phyloP scores from a whole-genome alignment of 1,139 yeast genomes.

The Hemisphaericaspora subhashii region DNA sequence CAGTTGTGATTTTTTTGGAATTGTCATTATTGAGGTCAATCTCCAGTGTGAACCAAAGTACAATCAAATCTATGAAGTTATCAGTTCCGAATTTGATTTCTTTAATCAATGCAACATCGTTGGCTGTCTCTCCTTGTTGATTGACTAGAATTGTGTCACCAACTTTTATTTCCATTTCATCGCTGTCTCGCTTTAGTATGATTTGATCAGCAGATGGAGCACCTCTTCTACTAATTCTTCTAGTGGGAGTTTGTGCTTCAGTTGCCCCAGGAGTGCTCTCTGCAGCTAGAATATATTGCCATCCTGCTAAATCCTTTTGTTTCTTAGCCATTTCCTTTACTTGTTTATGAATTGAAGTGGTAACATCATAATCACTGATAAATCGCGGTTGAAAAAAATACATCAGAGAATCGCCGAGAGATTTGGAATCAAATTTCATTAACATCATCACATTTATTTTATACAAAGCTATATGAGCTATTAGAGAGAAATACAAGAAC shows the following conservation, averaged over 20 bases:
- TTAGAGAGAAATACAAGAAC: too few species aligned
- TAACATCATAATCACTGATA: too few species aligned
- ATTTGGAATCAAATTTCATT: background rate
- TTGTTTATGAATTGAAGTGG: too few species aligned
- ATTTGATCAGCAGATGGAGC: conserved; percentile 17
- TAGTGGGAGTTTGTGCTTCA: conserved; percentile 12
- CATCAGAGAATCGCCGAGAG: too few species aligned
- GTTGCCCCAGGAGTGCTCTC: conserved; percentile 7
- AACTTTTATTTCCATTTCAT: conserved; percentile 35
- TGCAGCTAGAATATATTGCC: conserved; percentile 27
- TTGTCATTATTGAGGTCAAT: conserved; percentile 11
- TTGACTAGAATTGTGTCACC: conserved; percentile 41
- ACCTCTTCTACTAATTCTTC: conserved; percentile 19
- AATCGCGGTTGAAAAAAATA: conserved; percentile 1
- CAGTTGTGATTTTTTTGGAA: background rate
- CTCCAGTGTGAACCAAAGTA: conserved; percentile 34
- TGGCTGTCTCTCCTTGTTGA: conserved; percentile 14
- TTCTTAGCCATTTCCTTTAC: conserved; percentile 24
- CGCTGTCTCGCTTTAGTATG: conserved; percentile 28
- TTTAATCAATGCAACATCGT: conserved; percentile 37
- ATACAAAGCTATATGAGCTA: background rate
- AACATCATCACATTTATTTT: conserved; percentile 1
- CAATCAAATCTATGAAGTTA: conserved; percentile 37
- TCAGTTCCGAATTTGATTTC: conserved; percentile 43
- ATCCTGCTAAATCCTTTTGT: conserved; percentile 30